A percentile compares a stretch with the other conserved stretches of the same genome.
Conservation (phyloP, 2,329 filamentous ascomycete genomes). For the Penicillium sp. region DNA sequence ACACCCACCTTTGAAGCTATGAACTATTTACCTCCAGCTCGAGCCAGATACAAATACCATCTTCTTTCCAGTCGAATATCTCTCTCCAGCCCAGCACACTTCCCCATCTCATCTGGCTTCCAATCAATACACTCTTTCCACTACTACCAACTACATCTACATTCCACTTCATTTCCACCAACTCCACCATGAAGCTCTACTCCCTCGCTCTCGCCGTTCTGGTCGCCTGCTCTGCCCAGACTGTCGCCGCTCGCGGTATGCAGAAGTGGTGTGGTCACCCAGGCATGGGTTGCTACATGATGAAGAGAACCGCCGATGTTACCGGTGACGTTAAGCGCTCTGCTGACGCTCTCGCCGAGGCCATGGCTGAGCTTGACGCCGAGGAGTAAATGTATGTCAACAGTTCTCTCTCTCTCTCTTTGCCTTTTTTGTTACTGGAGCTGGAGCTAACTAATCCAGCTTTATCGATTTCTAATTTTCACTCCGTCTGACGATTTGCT, state of each 20-base stretch:
- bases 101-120: constrained; percentile 13
- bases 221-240: constrained; percentile 41
- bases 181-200: constrained; percentile 56
- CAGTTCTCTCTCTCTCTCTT: neutral
- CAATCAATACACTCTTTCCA: constrained; percentile 16
- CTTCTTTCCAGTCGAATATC: constrained; percentile 7
- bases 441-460: too few relatives aligned
- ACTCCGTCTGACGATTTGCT: too few relatives aligned
- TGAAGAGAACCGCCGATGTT: constrained; percentile 34
- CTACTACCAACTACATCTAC: constrained; percentile 1
- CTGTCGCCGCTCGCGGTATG: constrained; percentile 24
- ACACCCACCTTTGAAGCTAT: too few relatives aligned
- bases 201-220: constrained; percentile 47
- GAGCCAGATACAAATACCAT: constrained; percentile 4
- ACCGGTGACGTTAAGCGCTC: constrained; percentile 35
- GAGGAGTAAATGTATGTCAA: constrained; percentile 24
- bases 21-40: too few relatives aligned
- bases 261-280: constrained; percentile 36
- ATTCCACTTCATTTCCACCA: constrained; percentile 6
- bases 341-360: constrained; percentile 37
- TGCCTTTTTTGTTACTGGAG: neutral
- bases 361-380: constrained; percentile 34
- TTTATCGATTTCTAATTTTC: too few relatives aligned
- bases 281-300: constrained; percentile 33
- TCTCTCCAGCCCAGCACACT: constrained; percentile 2